Percentiles rank a stretch among this genome's conserved stretches.
Conservation (phyloP, 805 yeast genomes). For the Saturnispora zaruensis region DNA sequence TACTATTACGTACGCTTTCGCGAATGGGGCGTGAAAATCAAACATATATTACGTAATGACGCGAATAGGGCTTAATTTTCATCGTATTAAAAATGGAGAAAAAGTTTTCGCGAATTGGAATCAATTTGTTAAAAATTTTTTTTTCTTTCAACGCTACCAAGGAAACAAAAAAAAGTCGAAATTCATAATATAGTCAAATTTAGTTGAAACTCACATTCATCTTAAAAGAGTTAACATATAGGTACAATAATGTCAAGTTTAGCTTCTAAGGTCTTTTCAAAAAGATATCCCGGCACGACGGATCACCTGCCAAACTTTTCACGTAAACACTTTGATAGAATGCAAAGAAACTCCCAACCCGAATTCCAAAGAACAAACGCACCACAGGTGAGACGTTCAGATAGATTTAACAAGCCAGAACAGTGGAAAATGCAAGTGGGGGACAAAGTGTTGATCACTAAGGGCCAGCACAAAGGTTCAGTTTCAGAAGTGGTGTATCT, state of each 20-base stretch:
- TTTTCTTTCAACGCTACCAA: background rate
- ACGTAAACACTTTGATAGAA: slow-evolving; percentile 23
- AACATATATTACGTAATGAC: background rate
- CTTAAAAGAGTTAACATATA: background rate
- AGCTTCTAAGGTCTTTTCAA: slow-evolving; percentile 11
- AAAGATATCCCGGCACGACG: slow-evolving; percentile 27
- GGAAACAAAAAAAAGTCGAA: background rate
- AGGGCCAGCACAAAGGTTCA: slow-evolving; percentile 68
- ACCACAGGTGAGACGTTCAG: slow-evolving; percentile 25
- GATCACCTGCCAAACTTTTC: slow-evolving; percentile 25
- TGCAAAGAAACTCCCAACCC: slow-evolving; percentile 24
- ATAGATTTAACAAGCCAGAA: slow-evolving; percentile 34
- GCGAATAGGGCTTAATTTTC: background rate
- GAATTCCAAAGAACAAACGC: slow-evolving; percentile 26
- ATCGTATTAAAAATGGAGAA: background rate
- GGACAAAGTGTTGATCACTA: slow-evolving; percentile 64
- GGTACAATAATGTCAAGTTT: background rate
- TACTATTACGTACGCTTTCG: background rate
- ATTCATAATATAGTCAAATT: no score
- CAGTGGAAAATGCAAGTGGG: slow-evolving; percentile 63
- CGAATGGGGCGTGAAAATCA: background rate
- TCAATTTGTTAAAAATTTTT: no score
- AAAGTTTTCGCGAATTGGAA: background rate
- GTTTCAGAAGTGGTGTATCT: slow-evolving; percentile 59
- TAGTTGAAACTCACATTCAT: background rate